Percentiles rank a stretch among this genome's conserved stretches.
phyloP scores from a whole-genome alignment of 2,329 filamentous ascomycete species.

The Zalaria sp. region DNA sequence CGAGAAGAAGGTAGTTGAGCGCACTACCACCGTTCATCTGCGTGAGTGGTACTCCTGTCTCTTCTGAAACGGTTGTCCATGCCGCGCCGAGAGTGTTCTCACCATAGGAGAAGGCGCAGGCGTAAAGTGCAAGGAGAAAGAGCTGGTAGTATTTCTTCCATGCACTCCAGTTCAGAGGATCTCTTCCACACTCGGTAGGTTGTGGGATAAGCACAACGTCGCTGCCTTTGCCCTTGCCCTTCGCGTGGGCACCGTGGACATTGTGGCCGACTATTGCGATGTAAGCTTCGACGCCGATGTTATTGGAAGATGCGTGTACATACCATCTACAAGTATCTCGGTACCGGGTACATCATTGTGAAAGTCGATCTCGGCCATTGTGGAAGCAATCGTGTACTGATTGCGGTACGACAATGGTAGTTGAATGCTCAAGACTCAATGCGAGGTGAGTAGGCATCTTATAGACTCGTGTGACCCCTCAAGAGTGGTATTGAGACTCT shows the following conservation, averaged over 20 bases:
- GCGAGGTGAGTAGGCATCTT: too few species aligned
- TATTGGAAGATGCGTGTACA: not conserved
- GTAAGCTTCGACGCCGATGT: too few species aligned
- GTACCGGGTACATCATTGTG: slow-evolving; percentile 19
- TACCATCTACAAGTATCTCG: slow-evolving; percentile 18
- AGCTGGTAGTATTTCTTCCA: slow-evolving; percentile 26
- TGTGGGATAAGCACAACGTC: slow-evolving; percentile 21
- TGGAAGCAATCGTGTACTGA: not conserved
- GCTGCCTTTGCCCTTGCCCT: slow-evolving; percentile 9
- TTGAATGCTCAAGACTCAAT: too few species aligned
- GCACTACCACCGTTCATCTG: slow-evolving; percentile 28
- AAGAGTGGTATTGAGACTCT: too few species aligned
- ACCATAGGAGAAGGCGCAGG: slow-evolving; percentile 26
- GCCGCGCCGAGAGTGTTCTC: slow-evolving; percentile 28
- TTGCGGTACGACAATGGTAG: not conserved
- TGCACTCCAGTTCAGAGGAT: slow-evolving; percentile 18
- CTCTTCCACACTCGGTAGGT: slow-evolving; percentile 15
- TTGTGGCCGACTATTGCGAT: slow-evolving; percentile 4
- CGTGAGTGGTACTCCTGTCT: slow-evolving; percentile 23
- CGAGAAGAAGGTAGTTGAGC: slow-evolving; percentile 26
- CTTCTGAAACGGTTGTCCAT: slow-evolving; percentile 26
- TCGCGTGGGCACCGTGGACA: slow-evolving; percentile 7
- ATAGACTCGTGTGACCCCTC: too few species aligned
- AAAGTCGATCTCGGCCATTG: not conserved
- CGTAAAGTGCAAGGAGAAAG: slow-evolving; percentile 25